These are phyloP conservation scores for Deinandra increscens DNA, from an alignment of 129 eudicot genomes.

Conservation along the genomic window DNA sequence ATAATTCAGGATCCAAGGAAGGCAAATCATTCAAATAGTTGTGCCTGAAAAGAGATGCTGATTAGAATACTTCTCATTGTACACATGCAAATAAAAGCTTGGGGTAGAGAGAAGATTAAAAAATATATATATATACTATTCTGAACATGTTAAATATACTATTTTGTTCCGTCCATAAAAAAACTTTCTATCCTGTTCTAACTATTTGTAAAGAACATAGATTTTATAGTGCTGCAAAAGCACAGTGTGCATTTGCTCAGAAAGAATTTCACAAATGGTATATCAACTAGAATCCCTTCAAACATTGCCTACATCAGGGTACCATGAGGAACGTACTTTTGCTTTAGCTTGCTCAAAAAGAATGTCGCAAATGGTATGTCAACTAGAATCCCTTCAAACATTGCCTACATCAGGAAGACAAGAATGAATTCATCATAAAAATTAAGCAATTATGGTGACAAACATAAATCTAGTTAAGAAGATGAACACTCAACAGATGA, in stretches of 20 bases:
- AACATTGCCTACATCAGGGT: no score
- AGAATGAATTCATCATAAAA: neutral
- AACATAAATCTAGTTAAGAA: neutral
- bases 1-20: slow-evolving; percentile 95
- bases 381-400: slow-evolving; percentile 98
- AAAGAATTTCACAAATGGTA: no score
- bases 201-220: neutral
- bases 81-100: neutral
- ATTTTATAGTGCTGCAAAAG: neutral
- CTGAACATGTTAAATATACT: neutral
- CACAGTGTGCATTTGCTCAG: neutral
- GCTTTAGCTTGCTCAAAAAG: slow-evolving; percentile 95
- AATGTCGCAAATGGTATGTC: slow-evolving; percentile 98
- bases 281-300: no score
- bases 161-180: neutral
- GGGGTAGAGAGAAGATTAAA: neutral
- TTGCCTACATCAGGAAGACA: slow-evolving; percentile 55
- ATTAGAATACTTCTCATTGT: slow-evolving; percentile 6
- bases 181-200: neutral
- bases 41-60: slow-evolving; percentile 49
- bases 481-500: neutral
- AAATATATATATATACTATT: neutral
- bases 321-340: slow-evolving; percentile 61
- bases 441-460: neutral
- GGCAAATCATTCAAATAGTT: slow-evolving; percentile 95